These are phyloP conservation scores for Chaetomiaceae sp. DNA, from an alignment of 2,329 filamentous ascomycete species.

Conservation along the genomic window DNA sequence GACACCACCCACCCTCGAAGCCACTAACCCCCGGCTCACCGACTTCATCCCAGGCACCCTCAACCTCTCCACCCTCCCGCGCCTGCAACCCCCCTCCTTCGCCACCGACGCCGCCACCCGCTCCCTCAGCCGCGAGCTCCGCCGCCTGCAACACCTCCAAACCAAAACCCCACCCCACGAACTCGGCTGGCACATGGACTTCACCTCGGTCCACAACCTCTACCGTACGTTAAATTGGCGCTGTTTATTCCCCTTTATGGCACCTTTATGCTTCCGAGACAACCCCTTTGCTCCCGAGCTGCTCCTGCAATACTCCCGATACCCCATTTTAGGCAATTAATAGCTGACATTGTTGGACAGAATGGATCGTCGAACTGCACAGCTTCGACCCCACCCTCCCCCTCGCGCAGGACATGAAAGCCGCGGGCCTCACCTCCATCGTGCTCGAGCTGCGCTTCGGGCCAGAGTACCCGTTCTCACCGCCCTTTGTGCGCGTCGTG, in stretches of 20 bases:
- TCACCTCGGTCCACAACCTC: constrained; percentile 61
- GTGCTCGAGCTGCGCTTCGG: constrained; percentile 81
- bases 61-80: constrained; percentile 55
- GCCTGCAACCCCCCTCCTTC: constrained; percentile 61
- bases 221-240: too few relatives aligned
- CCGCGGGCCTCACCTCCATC: constrained; percentile 56
- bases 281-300: too few relatives aligned
- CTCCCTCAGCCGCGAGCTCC: constrained; percentile 60
- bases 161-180: constrained; percentile 53
- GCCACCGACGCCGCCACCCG: constrained; percentile 58
- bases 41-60: constrained; percentile 64
- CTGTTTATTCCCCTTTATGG: too few relatives aligned
- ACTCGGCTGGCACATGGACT: constrained; percentile 80
- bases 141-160: constrained; percentile 60
- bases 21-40: constrained; percentile 30
- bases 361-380: constrained; percentile 89
- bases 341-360: too few relatives aligned
- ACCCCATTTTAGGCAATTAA: too few relatives aligned
- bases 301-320: too few relatives aligned
- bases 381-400: constrained; percentile 67
- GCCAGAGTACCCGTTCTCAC: constrained; percentile 67
- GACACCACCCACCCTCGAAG: constrained; percentile 11
- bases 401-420: constrained; percentile 69
- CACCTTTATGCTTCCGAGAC: too few relatives aligned
- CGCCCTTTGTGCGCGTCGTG: constrained; percentile 80